phyloP scores from a whole-genome alignment of 2,329 filamentous ascomycete genomes.

The Cercospora janseana region DNA sequence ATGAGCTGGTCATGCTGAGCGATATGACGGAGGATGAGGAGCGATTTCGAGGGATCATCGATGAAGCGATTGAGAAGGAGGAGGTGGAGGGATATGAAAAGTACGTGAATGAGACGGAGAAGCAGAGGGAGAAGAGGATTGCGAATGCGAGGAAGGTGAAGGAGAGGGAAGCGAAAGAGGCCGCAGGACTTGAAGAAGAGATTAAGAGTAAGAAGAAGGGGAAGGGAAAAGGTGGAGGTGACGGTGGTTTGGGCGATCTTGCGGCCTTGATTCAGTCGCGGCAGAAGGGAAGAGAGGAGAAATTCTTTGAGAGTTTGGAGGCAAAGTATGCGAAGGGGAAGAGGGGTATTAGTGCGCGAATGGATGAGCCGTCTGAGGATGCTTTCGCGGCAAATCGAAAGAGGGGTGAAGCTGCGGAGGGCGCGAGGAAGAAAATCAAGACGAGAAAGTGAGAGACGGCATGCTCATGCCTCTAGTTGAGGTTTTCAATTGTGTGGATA shows the following conservation, averaged over 20 bases:
- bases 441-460: neutral
- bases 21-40: constrained; percentile 80
- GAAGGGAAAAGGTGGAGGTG: constrained; percentile 37
- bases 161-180: constrained; percentile 61
- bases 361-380: constrained; percentile 62
- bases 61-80: constrained; percentile 70
- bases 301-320: constrained; percentile 71
- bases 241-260: constrained; percentile 48
- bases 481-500: neutral
- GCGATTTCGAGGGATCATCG: constrained; percentile 76
- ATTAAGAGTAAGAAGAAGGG: constrained; percentile 60
- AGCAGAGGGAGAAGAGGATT: constrained; percentile 41
- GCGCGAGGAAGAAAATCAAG: constrained; percentile 6
- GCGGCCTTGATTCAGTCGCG: constrained; percentile 73
- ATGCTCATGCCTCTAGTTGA: neutral
- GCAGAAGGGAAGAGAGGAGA: constrained; percentile 59
- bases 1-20: constrained; percentile 82
- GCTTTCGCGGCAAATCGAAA: constrained; percentile 52
- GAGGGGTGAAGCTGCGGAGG: constrained; percentile 17
- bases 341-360: constrained; percentile 52
- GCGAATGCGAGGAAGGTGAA: constrained; percentile 65
- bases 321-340: constrained; percentile 66
- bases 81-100: constrained; percentile 65
- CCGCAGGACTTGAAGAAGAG: constrained; percentile 70
- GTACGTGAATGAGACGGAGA: constrained; percentile 69